Conservation (phyloP, 345 rosid species). For the Eucalyptus guilfoylei region DNA sequence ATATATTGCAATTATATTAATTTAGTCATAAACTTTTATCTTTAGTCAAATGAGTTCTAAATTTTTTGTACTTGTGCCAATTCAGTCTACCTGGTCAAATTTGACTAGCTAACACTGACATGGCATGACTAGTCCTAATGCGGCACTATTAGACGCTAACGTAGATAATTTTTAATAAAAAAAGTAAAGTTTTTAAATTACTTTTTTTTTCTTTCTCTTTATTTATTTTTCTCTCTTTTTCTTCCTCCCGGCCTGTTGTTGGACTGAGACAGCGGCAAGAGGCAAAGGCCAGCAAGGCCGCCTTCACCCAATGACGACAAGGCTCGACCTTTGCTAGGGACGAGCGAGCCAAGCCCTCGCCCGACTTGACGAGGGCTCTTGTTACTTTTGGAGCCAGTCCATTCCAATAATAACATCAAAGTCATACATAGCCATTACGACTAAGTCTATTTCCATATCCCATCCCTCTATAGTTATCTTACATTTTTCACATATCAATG, state of each 20-base stretch:
- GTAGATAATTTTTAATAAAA: too few species aligned
- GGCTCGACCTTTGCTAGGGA: neutral
- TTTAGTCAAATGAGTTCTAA: too few species aligned
- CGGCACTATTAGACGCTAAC: rapidly evolving
- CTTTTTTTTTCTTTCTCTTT: rapidly evolving
- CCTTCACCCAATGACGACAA: neutral
- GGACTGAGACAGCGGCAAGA: rapidly evolving
- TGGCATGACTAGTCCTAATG: too few species aligned
- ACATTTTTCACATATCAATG: too few species aligned
- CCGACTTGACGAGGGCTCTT: rapidly evolving
- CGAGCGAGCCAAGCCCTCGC: rapidly evolving
- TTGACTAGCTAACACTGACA: rapidly evolving
- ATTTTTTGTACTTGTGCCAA: too few species aligned
- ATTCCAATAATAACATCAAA: too few species aligned
- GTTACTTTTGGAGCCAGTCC: too few species aligned
- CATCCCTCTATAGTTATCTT: too few species aligned
- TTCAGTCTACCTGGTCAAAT: rapidly evolving
- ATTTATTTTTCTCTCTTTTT: too few species aligned
- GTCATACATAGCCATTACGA: too few species aligned
- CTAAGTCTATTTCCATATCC: too few species aligned
- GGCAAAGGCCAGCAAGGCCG: neutral
- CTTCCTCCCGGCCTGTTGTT: rapidly evolving
- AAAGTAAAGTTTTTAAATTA: rapidly evolving
- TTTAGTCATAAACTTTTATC: rapidly evolving
- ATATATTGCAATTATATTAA: too few species aligned